Evolutionary conservation across 345 rosid species (phyloP).

Genomic region (Linum tenue): DNA sequence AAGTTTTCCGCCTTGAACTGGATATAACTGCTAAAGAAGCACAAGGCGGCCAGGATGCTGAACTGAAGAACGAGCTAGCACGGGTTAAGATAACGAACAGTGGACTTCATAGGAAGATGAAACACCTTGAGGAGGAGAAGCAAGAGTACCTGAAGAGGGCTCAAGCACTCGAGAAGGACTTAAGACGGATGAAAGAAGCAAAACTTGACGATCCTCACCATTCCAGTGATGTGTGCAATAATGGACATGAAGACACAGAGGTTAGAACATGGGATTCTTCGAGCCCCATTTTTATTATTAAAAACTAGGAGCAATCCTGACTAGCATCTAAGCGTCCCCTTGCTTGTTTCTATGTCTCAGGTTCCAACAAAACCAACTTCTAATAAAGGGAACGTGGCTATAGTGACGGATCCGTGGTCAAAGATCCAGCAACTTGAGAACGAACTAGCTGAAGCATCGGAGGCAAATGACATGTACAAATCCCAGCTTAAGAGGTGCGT

Average conservation of each 20-base stretch:
- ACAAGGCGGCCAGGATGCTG: slow-evolving; percentile 39
- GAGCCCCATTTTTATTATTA: neutral
- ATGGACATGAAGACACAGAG: slow-evolving; percentile 17
- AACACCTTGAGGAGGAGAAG: slow-evolving; percentile 43
- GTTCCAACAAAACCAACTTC: slow-evolving; percentile 12
- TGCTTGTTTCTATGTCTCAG: slow-evolving; percentile 18
- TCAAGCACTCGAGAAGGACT: slow-evolving; percentile 24
- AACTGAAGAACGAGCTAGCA: slow-evolving; percentile 52
- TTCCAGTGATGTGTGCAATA: slow-evolving; percentile 12
- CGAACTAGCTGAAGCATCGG: slow-evolving; percentile 45
- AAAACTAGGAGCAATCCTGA: neutral
- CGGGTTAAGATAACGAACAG: slow-evolving; percentile 39
- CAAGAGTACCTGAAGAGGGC: slow-evolving; percentile 30
- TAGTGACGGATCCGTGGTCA: slow-evolving; percentile 21
- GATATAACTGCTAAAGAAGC: slow-evolving; percentile 64
- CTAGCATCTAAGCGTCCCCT: neutral
- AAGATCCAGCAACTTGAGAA: slow-evolving; percentile 41
- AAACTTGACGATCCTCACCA: slow-evolving; percentile 9
- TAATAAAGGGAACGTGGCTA: slow-evolving; percentile 11
- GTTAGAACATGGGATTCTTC: slow-evolving; percentile 14
- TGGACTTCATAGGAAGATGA: slow-evolving; percentile 44
- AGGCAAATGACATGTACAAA: slow-evolving; percentile 49
- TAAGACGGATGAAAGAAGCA: slow-evolving; percentile 20
- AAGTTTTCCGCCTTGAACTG: slow-evolving; percentile 50
- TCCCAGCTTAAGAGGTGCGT: slow-evolving; percentile 45